A percentile compares a stretch with the other conserved stretches of the same genome.
Evolutionary conservation across 495 filamentous ascomycete species (phyloP).

Genomic region (Aspergillus avenaceus): DNA sequence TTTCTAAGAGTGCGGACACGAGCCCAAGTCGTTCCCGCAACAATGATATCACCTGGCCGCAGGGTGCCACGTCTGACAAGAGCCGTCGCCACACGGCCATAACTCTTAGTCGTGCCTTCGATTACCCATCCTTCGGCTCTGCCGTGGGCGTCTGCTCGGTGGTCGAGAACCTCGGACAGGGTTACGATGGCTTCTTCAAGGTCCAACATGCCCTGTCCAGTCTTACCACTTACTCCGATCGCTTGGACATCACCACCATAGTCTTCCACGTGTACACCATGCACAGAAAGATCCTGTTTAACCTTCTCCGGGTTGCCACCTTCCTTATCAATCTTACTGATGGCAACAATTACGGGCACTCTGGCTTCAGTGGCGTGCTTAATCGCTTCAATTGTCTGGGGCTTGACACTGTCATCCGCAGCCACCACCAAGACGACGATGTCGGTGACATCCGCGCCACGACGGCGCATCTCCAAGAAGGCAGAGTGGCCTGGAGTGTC

Average conservation of each 20-base stretch:
- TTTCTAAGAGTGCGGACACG: slow-evolving; percentile 78
- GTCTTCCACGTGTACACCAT: slow-evolving; percentile 90
- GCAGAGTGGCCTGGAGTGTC: slow-evolving; percentile 97
- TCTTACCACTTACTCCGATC: slow-evolving; percentile 87
- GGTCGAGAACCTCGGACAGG: slow-evolving; percentile 83
- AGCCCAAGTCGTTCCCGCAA: slow-evolving; percentile 82
- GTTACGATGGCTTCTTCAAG: slow-evolving; percentile 85
- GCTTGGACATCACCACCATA: slow-evolving; percentile 93
- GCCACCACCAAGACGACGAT: slow-evolving; percentile 96
- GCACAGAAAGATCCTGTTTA: slow-evolving; percentile 79
- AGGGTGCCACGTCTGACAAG: slow-evolving; percentile 86
- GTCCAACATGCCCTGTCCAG: slow-evolving; percentile 85
- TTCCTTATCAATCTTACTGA: slow-evolving; percentile 94
- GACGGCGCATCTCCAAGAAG: slow-evolving; percentile 91
- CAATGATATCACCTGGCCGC: slow-evolving; percentile 73
- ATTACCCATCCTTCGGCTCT: slow-evolving; percentile 90
- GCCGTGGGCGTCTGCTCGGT: slow-evolving; percentile 73
- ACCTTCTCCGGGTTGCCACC: slow-evolving; percentile 73
- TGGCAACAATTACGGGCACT: slow-evolving; percentile 96
- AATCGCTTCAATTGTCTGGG: slow-evolving; percentile 94
- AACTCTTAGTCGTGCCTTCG: slow-evolving; percentile 84
- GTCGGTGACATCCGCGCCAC: slow-evolving; percentile 93
- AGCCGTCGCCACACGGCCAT: slow-evolving; percentile 83
- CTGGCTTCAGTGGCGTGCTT: slow-evolving; percentile 88
- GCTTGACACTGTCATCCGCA: slow-evolving; percentile 95